Base-by-base conservation (phyloP, 805 yeast genomes). In the Trichomonascus vanleenenianus region DNA sequence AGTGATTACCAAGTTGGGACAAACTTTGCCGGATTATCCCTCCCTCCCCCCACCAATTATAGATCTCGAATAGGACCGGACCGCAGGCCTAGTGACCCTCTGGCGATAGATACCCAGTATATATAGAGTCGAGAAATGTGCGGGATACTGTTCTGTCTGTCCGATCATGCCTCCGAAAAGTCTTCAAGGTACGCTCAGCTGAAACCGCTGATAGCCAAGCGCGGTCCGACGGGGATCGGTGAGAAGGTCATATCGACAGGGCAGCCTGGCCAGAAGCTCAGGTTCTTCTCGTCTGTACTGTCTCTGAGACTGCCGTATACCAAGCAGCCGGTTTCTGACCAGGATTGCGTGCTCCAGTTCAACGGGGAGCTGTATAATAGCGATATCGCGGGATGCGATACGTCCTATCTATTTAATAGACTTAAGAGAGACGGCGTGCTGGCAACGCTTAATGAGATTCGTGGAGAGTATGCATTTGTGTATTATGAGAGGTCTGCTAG, bases 361-460 rank as follows among this genome's bases (percentile, higher is more conserved):
- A 93, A 94, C 60, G 99, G 98, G 0, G 97, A 93, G 56, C 63
- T 93, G 9, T 93, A 93, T 61, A 81, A 81, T 16, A 51, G 45
- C 1, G 82, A 73, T 32, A 73, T 83, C 18, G 52, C 67, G 30
- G 50, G 54, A 0, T 33, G 85, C 59, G 97, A 89, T 61, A 79
- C 94, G 0, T 67, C 61, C 2, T 83, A 61, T 51, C 63, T 86
- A 4, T 65, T 68, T 40, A 55, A 66, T 1, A 55, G 56, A 27
- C 58, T 84, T 27, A 42, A 52, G 10, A 45, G 44, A 5, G 25
- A 50, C 1, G 72, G 77, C 18, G 62, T 82, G 2, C 40, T 66
- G 1, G 50, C 62, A 2, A 64, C 77, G 0, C 57, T 86, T 1
- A 58, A 64, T 6, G 43, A 42, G 1, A 54, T 87, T 15, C 72